Evolutionary conservation across 345 rosid genomes (phyloP), one percentile per base, ranked within the genome.

Genomic region (Brassica cretica): DNA sequence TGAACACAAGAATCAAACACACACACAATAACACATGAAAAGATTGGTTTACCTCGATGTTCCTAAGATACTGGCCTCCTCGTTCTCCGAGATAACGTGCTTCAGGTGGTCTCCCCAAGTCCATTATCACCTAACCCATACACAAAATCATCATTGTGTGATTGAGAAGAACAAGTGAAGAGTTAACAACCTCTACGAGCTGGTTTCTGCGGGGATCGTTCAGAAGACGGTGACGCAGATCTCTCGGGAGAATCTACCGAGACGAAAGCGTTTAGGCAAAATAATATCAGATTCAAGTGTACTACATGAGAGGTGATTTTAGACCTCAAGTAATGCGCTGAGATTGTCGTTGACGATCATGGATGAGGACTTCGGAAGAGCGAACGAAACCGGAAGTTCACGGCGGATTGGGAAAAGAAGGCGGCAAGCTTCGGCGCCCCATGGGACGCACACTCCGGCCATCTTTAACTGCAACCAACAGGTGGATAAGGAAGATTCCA

Each of bases 71-170:
- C 19, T 82, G 83, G 6, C 88, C 88, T 51, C 89, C 85, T 11
- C 46, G 66, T 86, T 84, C 89, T 56, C 88, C 92, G 2, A 82
- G 84, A 83, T 85, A 88, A 49, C 88, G 89, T 65, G 94, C 94
- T 71, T 84, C 88, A 11, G 90, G 90, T 70, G 87, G 81, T 68
- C 87, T 87, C 15, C 89, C 94, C 41, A 88, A 75, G 76, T 87
- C 94, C 81, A 88, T 59, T 41, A 82, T 56, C 55, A 90, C 90
- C 91, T 87, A 56, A 74, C 61, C 27, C 11, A 66, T 35, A 39
- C 29, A 12, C 25, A 58, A 49, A 46, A 14, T 56, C 30, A 65
- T 61, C 61, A 58, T 56, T 3, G 21, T 65, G 18, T 4, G 7
- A 4, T 68, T 41, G 25, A 33, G 14, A 41, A 68, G 5, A 66